phyloP scores from a whole-genome alignment of 2,329 filamentous ascomycete genomes.

The Rugonectria rugulosa region DNA sequence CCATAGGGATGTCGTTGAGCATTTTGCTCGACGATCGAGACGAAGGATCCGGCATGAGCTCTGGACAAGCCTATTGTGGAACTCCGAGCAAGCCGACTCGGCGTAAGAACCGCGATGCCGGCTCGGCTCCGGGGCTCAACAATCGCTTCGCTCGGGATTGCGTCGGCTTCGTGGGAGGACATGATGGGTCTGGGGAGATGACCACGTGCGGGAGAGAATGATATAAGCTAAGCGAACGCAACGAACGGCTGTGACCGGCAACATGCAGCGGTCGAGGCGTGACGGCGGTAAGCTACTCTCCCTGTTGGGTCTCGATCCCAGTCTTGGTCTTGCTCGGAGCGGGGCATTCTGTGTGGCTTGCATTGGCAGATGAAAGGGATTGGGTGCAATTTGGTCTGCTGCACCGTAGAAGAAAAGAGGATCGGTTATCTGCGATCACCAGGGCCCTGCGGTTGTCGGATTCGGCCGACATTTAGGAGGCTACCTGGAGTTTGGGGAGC shows the following conservation, averaged over 20 bases:
- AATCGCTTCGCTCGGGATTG: constrained; percentile 10
- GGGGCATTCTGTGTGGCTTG: constrained; percentile 32
- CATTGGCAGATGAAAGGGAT: constrained; percentile 27
- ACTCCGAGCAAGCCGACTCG: not conserved
- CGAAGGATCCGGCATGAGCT: too few species aligned
- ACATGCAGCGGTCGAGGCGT: constrained; percentile 22
- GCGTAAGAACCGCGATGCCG: constrained; percentile 1
- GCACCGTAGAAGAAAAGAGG: constrained; percentile 16
- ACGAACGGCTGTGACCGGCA: constrained; percentile 26
- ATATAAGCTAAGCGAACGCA: constrained; percentile 22
- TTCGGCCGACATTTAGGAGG: constrained; percentile 14
- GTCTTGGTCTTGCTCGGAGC: constrained; percentile 4
- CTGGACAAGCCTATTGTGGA: not conserved
- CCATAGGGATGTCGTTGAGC: not conserved
- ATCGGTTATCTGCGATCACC: constrained; percentile 23
- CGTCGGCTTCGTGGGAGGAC: constrained; percentile 5
- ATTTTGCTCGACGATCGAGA: not conserved
- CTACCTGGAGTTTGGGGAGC: not conserved
- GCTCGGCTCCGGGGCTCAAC: constrained; percentile 7
- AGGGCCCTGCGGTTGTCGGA: constrained; percentile 15
- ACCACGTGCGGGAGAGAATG: constrained; percentile 26
- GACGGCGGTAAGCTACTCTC: constrained; percentile 9
- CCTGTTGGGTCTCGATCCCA: constrained; percentile 9
- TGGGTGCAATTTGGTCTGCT: constrained; percentile 11
- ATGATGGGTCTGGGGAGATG: constrained; percentile 6